These are phyloP conservation scores for Penicillium paradoxum DNA, from an alignment of 495 filamentous ascomycete genomes.

Conservation along the genomic window DNA sequence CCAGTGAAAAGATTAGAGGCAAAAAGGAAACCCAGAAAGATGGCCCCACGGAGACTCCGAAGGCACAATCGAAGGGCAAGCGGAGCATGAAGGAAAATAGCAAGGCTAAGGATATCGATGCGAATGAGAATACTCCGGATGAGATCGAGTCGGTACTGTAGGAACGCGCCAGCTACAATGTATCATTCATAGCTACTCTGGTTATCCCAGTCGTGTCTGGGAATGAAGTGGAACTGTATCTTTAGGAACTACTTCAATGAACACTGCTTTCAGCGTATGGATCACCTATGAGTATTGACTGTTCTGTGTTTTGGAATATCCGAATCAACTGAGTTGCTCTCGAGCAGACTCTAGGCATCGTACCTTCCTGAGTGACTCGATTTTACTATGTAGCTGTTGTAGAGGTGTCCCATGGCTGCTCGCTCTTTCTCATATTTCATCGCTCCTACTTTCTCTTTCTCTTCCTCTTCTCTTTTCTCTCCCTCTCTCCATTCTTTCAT, in stretches of 20 bases:
- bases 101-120: not conserved
- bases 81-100: not conserved
- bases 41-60: constrained; percentile 5
- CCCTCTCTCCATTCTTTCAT: not conserved
- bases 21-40: constrained; percentile 31
- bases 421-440: not conserved
- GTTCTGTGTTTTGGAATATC: not conserved
- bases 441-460: not conserved
- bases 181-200: not conserved
- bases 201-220: not conserved
- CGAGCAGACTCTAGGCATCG: not conserved
- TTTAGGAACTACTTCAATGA: not conserved
- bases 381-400: too few relatives aligned
- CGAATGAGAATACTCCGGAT: not conserved
- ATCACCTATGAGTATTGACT: not conserved
- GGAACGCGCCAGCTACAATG: not conserved
- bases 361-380: not conserved
- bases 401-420: not conserved
- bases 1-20: constrained; percentile 35
- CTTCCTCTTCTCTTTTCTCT: not conserved
- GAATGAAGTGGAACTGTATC: not conserved
- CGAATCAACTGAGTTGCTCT: not conserved
- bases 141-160: not conserved
- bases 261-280: not conserved
- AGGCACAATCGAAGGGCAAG: not conserved